Conservation (phyloP, 1,284 basidiomycete genomes). For the Sphaerobolus stellatus region DNA sequence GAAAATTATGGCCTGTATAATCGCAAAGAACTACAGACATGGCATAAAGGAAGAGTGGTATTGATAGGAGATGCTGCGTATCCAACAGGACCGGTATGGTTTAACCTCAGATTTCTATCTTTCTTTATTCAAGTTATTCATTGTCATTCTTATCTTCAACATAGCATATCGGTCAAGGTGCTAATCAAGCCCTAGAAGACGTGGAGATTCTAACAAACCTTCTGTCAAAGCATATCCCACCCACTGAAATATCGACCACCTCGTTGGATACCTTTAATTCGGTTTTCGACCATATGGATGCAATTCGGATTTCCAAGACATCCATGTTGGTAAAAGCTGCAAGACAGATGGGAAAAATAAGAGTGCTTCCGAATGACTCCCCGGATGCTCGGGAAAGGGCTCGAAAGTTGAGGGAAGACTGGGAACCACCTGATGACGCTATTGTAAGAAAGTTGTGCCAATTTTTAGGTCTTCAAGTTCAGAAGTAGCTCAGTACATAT, state of each 20-base stretch:
- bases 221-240: slow-evolving; percentile 35
- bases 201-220: slow-evolving; percentile 39
- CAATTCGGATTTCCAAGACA: slow-evolving; percentile 33
- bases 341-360: slow-evolving; percentile 34
- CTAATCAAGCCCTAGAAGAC: slow-evolving; percentile 50
- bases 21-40: slow-evolving; percentile 41
- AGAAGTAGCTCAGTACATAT: too few species aligned
- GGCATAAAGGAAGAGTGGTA: slow-evolving; percentile 36
- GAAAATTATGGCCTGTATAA: slow-evolving; percentile 47
- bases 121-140: too few species aligned
- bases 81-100: slow-evolving; percentile 6
- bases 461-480: too few species aligned
- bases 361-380: slow-evolving; percentile 5
- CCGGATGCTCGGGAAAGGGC: slow-evolving; percentile 1
- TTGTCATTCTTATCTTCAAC: background rate
- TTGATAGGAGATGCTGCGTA: slow-evolving; percentile 11
- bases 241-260: slow-evolving; percentile 8
- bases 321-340: slow-evolving; percentile 38
- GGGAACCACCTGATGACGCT: background rate
- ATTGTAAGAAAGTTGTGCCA: slow-evolving; percentile 1
- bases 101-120: background rate
- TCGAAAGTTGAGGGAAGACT: background rate
- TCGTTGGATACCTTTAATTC: slow-evolving; percentile 30
- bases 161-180: slow-evolving; percentile 50
- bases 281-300: slow-evolving; percentile 35